phyloP scores from a whole-genome alignment of 2,329 filamentous ascomycete species.

The Arachnomyces sp. region DNA sequence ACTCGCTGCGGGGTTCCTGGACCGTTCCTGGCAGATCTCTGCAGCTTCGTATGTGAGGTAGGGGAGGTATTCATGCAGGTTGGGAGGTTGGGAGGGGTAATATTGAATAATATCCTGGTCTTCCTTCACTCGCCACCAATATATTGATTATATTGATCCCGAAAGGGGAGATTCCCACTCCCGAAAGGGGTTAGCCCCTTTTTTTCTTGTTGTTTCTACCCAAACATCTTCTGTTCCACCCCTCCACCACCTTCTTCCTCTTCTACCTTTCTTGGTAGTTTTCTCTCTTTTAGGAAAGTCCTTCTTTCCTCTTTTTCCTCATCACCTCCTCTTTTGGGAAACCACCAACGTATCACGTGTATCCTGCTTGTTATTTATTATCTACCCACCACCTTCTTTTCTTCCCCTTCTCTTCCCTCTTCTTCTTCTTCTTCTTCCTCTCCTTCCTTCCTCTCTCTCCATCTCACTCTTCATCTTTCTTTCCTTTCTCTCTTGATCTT shows the following conservation, averaged over 20 bases:
- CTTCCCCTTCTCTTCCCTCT: constrained; percentile 2
- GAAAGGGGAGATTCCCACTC: too few relatives aligned
- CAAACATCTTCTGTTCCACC: too few relatives aligned
- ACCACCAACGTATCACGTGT: too few relatives aligned
- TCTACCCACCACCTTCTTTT: neutral
- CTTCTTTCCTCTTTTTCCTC: neutral
- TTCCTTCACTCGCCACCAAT: too few relatives aligned
- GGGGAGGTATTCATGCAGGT: too few relatives aligned
- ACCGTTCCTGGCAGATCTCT: constrained; percentile 45
- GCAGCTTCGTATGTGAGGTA: constrained; percentile 36
- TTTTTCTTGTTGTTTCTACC: neutral
- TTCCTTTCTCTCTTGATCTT: constrained; percentile 8
- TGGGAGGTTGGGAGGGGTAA: too few relatives aligned
- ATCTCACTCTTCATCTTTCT: constrained; percentile 16
- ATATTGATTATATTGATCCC: too few relatives aligned
- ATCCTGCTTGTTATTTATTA: neutral
- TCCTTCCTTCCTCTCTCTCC: constrained; percentile 6
- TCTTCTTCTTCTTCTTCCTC: constrained; percentile 6
- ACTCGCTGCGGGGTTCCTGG: constrained; percentile 49
- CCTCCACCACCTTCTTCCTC: neutral
- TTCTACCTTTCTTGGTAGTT: neutral
- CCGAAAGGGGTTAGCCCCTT: neutral
- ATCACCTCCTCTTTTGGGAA: neutral
- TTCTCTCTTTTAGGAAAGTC: neutral
- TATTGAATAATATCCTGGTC: too few relatives aligned